These are phyloP conservation scores for Picea mariana DNA, from an alignment of 83 land plant genomes.

Conservation along the genomic window DNA sequence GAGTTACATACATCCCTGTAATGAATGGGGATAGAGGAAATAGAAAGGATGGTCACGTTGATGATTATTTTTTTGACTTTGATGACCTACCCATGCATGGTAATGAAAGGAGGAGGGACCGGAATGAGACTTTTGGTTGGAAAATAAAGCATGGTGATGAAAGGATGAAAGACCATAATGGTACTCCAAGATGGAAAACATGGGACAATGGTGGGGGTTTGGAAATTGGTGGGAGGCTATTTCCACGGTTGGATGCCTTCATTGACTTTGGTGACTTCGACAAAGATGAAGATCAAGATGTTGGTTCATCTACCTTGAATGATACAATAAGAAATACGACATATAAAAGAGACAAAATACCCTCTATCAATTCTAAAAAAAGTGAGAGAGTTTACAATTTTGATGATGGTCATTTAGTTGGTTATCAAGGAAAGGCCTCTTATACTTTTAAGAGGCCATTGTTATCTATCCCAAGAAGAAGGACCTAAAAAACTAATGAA, in stretches of 20 bases:
- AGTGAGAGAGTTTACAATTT: too few relatives aligned
- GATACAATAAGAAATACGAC: not conserved
- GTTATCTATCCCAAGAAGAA: too few relatives aligned
- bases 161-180: too few relatives aligned
- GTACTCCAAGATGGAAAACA: too few relatives aligned
- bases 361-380: too few relatives aligned
- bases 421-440: too few relatives aligned
- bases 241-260: slow-evolving; percentile 16
- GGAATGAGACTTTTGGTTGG: not conserved
- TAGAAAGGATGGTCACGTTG: slow-evolving; percentile 24
- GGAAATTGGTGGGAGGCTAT: slow-evolving; percentile 10
- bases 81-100: too few relatives aligned
- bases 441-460: too few relatives aligned
- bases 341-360: not conserved
- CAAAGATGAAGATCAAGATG: slow-evolving; percentile 6
- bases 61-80: too few relatives aligned
- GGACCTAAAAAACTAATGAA: too few relatives aligned
- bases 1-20: slow-evolving; percentile 15
- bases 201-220: not conserved
- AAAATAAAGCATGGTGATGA: not conserved
- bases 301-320: not conserved
- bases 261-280: slow-evolving; percentile 28
- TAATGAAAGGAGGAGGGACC: slow-evolving; percentile 4
- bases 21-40: slow-evolving; percentile 2
- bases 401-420: too few relatives aligned